These are phyloP conservation scores for Colletotrichum acutatum DNA, from an alignment of 2,329 filamentous ascomycete species.

Conservation along the genomic window DNA sequence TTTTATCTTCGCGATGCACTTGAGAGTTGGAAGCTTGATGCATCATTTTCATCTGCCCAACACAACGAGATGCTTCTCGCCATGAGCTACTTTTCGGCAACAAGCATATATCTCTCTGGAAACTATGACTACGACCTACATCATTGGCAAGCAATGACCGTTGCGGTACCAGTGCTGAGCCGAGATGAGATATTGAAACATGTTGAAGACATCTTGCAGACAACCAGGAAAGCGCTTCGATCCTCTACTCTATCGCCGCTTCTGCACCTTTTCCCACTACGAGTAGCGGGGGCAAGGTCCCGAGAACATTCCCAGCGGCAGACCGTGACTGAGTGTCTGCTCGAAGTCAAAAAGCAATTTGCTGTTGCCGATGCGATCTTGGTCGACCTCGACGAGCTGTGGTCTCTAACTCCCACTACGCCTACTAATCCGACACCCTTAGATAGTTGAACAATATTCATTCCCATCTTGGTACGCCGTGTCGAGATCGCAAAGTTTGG, in stretches of 20 bases:
- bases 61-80: constrained; percentile 38
- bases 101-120: constrained; percentile 50
- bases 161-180: constrained; percentile 39
- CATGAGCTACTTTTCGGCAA: constrained; percentile 43
- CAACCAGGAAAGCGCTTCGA: constrained; percentile 35
- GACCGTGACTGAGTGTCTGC: constrained; percentile 37
- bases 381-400: constrained; percentile 6
- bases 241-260: constrained; percentile 43
- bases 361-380: constrained; percentile 23
- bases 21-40: neutral
- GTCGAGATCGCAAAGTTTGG: no score
- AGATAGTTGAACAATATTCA: neutral
- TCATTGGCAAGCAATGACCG: constrained; percentile 41
- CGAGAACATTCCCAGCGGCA: constrained; percentile 38
- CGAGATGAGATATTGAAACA: constrained; percentile 39
- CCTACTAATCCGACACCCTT: neutral
- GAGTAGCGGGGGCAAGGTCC: constrained; percentile 47
- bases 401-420: neutral
- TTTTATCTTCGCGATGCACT: constrained; percentile 38
- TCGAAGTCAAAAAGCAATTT: neutral
- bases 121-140: constrained; percentile 48
- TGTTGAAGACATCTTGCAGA: constrained; percentile 40
- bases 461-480: neutral
- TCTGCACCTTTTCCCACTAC: constrained; percentile 47
- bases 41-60: neutral